Evolutionary conservation across 2,329 filamentous ascomycete genomes (phyloP).

Genomic region (Xylaria sp.): DNA sequence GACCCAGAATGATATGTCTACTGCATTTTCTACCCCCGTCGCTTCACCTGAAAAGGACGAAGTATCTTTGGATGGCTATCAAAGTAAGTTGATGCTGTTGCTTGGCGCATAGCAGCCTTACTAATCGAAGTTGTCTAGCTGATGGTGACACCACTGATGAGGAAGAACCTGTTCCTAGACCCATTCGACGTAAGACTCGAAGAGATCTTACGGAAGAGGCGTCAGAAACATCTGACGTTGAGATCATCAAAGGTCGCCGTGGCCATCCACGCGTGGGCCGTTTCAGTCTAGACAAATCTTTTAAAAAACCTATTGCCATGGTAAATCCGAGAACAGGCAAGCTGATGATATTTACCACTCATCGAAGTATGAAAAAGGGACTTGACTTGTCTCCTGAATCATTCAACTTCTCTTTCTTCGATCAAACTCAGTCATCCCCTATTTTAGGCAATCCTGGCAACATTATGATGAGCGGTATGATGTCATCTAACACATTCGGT

Average conservation of each 20-base stretch:
- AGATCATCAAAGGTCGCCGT: constrained; percentile 58
- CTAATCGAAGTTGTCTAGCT: constrained; percentile 58
- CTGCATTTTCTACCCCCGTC: constrained; percentile 49
- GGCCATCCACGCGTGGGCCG: constrained; percentile 65
- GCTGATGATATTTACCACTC: constrained; percentile 70
- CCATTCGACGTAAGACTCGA: constrained; percentile 59
- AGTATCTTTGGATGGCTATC: constrained; percentile 65
- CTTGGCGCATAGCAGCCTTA: constrained; percentile 33
- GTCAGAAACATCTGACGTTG: constrained; percentile 63
- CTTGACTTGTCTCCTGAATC: constrained; percentile 66
- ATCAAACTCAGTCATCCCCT: constrained; percentile 58
- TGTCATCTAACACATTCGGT: constrained; percentile 65
- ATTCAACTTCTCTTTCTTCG: constrained; percentile 60
- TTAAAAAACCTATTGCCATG: constrained; percentile 68
- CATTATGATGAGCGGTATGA: constrained; percentile 81
- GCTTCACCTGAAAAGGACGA: constrained; percentile 50
- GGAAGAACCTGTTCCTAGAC: constrained; percentile 61
- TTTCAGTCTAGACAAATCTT: constrained; percentile 64
- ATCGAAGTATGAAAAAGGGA: constrained; percentile 55
- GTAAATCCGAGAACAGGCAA: constrained; percentile 67
- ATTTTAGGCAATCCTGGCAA: constrained; percentile 75
- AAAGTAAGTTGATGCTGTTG: constrained; percentile 61
- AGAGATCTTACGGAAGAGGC: constrained; percentile 55
- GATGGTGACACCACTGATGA: constrained; percentile 72
- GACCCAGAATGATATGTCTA: constrained; percentile 48